These are phyloP conservation scores for Podila verticillata DNA, from an alignment of 192 early-diverging fungal genomes.

Conservation along the genomic window DNA sequence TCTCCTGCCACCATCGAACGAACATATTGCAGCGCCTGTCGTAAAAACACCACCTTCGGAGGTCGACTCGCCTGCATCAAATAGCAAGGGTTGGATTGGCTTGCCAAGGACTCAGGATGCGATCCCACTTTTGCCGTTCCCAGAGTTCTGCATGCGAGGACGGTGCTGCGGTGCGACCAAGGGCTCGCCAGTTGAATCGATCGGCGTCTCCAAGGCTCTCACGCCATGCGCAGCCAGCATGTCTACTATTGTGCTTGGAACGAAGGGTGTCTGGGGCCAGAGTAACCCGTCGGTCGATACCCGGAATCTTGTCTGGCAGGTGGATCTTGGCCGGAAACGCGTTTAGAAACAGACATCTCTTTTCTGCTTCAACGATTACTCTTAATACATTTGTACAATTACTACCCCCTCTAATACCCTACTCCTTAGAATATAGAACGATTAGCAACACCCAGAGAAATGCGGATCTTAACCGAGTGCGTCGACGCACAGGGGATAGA, in stretches of 20 bases:
- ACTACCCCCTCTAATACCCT: too few species aligned
- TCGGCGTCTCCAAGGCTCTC: constrained; percentile 2
- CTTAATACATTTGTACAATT: too few species aligned
- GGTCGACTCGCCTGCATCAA: background rate
- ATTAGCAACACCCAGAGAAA: too few species aligned
- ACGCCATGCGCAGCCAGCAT: constrained; percentile 47
- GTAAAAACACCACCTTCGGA: background rate
- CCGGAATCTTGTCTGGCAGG: constrained; percentile 39
- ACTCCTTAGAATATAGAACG: too few species aligned
- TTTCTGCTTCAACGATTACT: too few species aligned
- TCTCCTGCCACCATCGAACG: background rate
- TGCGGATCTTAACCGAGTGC: too few species aligned
- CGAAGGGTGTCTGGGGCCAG: constrained; percentile 32
- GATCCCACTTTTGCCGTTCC: constrained; percentile 9
- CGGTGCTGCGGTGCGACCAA: constrained; percentile 34
- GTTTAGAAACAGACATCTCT: background rate
- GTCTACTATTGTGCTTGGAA: constrained; percentile 30
- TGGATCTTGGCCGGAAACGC: constrained; percentile 30
- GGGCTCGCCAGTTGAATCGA: background rate
- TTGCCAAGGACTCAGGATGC: background rate
- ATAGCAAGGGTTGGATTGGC: background rate
- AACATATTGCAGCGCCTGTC: background rate
- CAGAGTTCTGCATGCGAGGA: constrained; percentile 39
- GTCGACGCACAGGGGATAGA: too few species aligned
- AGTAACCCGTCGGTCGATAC: constrained; percentile 6